phyloP scores from a whole-genome alignment of 2,329 filamentous ascomycete genomes.

The Talaromyces albobiverticillius region DNA sequence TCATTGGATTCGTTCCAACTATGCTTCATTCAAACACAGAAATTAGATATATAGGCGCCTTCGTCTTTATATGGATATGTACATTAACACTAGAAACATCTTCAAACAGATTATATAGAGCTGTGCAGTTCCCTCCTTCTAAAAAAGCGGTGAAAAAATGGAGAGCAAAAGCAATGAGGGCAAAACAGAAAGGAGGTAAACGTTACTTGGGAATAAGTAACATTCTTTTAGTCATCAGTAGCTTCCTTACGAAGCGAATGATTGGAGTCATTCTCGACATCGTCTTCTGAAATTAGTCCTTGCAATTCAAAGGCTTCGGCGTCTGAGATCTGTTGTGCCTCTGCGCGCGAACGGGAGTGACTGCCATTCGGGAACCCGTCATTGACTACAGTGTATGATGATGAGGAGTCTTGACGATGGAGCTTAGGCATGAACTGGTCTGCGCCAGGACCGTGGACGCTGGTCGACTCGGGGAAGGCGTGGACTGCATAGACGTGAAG shows the following conservation, averaged over 20 bases:
- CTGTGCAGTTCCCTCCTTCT: too few relatives aligned
- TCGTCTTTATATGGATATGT: too few relatives aligned
- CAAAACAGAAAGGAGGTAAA: background rate
- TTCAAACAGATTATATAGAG: too few relatives aligned
- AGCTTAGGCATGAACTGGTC: conserved; percentile 10
- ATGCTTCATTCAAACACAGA: too few relatives aligned
- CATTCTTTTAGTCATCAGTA: conserved; percentile 30
- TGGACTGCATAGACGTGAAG: conserved; percentile 76
- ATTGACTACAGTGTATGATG: conserved; percentile 32
- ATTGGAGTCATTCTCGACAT: conserved; percentile 53
- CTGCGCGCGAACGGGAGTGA: conserved; percentile 38
- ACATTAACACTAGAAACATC: too few relatives aligned
- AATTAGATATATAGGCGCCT: too few relatives aligned
- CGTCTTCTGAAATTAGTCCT: conserved; percentile 84
- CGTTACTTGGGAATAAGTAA: conserved; percentile 1
- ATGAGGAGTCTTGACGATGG: conserved; percentile 13
- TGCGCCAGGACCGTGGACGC: conserved; percentile 9
- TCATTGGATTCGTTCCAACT: too few relatives aligned
- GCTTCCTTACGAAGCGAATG: conserved; percentile 22
- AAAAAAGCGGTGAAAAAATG: too few relatives aligned
- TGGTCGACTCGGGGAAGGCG: conserved; percentile 43
- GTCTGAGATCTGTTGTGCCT: conserved; percentile 61
- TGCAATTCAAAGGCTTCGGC: conserved; percentile 93
- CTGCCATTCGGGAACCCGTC: conserved; percentile 34
- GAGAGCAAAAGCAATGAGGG: background rate